Evolutionary conservation across 257 asterid genomes (phyloP), one percentile per base, ranked within the genome.

Genomic region (Ballota nigra): DNA sequence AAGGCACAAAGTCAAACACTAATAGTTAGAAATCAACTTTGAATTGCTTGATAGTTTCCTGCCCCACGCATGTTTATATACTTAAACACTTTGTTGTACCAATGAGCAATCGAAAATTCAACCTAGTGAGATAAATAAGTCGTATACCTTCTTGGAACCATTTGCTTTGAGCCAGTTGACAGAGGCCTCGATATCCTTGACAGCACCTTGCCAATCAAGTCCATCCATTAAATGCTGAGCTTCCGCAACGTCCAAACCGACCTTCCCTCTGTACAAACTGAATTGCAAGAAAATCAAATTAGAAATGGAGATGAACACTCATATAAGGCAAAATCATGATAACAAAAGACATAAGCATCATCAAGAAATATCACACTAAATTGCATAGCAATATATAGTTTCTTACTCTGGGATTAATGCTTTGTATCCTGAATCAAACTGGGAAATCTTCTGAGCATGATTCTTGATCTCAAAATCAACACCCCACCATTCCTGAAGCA

Each of bases 401-500:
- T 82, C 96, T 83, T 88, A 94, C 99, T 95, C 99, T 0, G 99
- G 98, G 71, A 95, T 95, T 61, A 95, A 86, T 38, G 98, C 87
- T 79, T 87, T 95, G 62, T 87, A 95, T 70, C 98, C 99, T 4
- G 81, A 71, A 73, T 82, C 92, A 63, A 95, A 88, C 79, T 88
- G 92, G 55, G 96, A 81, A 71, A 95, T 92, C 69, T 86, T 95
- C 81, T 82, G 78, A n/a, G 99, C 99, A 23, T 95, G 98, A 86
- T 95, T 95, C 83, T 92, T 95, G 57, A 95, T 84, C 90, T 95
- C 98, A 77, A 78, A 95, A 80, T 95, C 99, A 55, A 95, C 94
- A 65, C 98, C 99, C 97, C 98, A 95, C 99, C 98, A 95, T 76
- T 95, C 99, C 62, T 95, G 99, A 68, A 95, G 85, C 82, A 95